phyloP scores from a whole-genome alignment of 2,329 filamentous ascomycete species.

The Malbranchea cinnamomea region DNA sequence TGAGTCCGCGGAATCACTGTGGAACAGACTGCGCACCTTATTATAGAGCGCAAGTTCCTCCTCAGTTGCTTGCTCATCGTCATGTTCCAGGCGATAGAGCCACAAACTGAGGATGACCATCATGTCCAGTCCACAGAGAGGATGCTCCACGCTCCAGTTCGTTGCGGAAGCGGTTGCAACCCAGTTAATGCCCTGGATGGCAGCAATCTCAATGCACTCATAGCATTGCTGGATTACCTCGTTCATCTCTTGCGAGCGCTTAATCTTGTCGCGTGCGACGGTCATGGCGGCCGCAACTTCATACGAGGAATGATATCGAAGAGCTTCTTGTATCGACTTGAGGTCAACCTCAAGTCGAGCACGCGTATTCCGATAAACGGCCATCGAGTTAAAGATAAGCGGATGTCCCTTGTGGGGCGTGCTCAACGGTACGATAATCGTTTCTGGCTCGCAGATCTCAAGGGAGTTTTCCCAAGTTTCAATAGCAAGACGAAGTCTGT shows the following conservation, averaged over 20 bases:
- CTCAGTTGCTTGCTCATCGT: slow-evolving; percentile 55
- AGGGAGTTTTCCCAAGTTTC: slow-evolving; percentile 99
- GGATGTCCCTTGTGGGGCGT: slow-evolving; percentile 93
- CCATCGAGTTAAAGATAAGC: slow-evolving; percentile 94
- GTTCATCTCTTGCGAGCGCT: slow-evolving; percentile 93
- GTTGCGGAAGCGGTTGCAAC: slow-evolving; percentile 94
- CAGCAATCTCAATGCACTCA: slow-evolving; percentile 92
- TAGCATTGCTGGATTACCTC: slow-evolving; percentile 97
- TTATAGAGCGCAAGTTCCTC: slow-evolving; percentile 30
- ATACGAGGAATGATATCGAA: slow-evolving; percentile 93
- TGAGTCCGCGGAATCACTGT: slow-evolving; percentile 73
- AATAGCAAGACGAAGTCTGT: slow-evolving; percentile 85
- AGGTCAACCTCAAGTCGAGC: slow-evolving; percentile 87
- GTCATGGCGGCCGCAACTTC: slow-evolving; percentile 97
- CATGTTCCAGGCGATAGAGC: slow-evolving; percentile 98
- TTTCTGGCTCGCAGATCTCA: slow-evolving; percentile 82
- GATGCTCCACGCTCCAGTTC: slow-evolving; percentile 98
- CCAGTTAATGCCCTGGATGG: slow-evolving; percentile 89
- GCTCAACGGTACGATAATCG: slow-evolving; percentile 72
- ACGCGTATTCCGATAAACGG: slow-evolving; percentile 87
- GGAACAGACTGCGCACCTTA: slow-evolving; percentile 72
- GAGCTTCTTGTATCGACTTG: slow-evolving; percentile 87
- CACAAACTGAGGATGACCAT: slow-evolving; percentile 97
- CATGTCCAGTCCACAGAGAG: slow-evolving; percentile 86
- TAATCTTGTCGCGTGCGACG: slow-evolving; percentile 80